Percentiles rank a stretch among this genome's conserved stretches.
phyloP scores from a whole-genome alignment of 83 land plant genomes.

The Larix sibirica region DNA sequence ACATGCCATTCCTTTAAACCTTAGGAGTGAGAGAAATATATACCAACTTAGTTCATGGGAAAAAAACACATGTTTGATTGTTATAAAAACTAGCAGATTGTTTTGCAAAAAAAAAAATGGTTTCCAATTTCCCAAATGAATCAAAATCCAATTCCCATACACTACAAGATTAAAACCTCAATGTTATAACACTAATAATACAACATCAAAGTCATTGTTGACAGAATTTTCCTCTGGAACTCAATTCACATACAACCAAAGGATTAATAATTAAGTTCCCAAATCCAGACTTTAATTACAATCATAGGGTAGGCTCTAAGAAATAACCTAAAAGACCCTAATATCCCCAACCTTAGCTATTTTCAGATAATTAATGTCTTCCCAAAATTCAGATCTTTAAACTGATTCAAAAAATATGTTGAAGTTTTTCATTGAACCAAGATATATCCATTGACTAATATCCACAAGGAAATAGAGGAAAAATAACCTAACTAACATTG shows the following conservation, averaged over 20 bases:
- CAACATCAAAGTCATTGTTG: not conserved
- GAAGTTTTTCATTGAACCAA: not conserved
- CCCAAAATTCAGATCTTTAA: too few species aligned
- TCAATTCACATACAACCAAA: not conserved
- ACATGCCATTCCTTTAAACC: constrained; percentile 9
- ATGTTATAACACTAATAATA: not conserved
- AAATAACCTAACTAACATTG: not conserved
- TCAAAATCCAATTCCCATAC: not conserved
- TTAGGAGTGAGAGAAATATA: not conserved
- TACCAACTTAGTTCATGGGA: not conserved
- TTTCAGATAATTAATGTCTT: too few species aligned
- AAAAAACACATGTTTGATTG: not conserved
- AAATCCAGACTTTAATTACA: not conserved
- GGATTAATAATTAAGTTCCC: not conserved
- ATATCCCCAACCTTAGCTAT: too few species aligned
- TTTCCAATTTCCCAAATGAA: not conserved
- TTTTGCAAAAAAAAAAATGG: not conserved
- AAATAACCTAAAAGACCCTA: too few species aligned
- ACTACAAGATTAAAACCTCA: too few species aligned
- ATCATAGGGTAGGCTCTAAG: not conserved
- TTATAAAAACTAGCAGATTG: not conserved
- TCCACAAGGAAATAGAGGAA: too few species aligned
- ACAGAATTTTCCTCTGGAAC: not conserved
- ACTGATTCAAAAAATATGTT: too few species aligned
- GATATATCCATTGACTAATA: not conserved